Evolutionary conservation across 495 filamentous ascomycete genomes (phyloP).

Genomic region (Bacidia gigantensis): DNA sequence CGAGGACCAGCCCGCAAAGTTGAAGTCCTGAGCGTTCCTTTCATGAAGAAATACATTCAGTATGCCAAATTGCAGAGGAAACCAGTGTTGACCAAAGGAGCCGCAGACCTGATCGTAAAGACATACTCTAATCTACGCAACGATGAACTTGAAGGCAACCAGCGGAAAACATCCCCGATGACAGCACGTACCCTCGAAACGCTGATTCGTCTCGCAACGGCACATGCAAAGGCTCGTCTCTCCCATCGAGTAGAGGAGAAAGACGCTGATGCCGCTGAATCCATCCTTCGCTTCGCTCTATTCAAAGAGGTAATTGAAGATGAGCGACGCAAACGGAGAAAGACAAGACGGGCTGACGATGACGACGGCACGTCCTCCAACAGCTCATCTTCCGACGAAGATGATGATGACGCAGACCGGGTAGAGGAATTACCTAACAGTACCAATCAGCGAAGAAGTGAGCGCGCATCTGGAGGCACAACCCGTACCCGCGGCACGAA

Average conservation of each 20-base stretch:
- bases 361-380: background rate
- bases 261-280: constrained; percentile 78
- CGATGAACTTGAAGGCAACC: constrained; percentile 87
- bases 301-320: constrained; percentile 96
- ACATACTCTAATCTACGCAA: constrained; percentile 93
- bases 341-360: constrained; percentile 26
- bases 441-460: constrained; percentile 22
- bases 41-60: constrained; percentile 99
- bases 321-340: constrained; percentile 61
- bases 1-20: constrained; percentile 55
- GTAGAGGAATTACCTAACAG: constrained; percentile 25
- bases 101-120: constrained; percentile 79
- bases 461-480: constrained; percentile 19
- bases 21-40: constrained; percentile 93
- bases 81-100: constrained; percentile 83
- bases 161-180: constrained; percentile 85
- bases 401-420: constrained; percentile 33
- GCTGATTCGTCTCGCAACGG: constrained; percentile 89
- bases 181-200: constrained; percentile 97
- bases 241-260: constrained; percentile 86
- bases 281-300: constrained; percentile 84
- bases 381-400: constrained; percentile 26
- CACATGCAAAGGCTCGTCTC: constrained; percentile 86
- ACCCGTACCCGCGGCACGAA: constrained; percentile 34
- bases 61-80: constrained; percentile 90